Percentiles rank a stretch among this genome's conserved stretches.
Conservation (phyloP, 148 eudicot genomes). For the Polygonum aviculare region DNA sequence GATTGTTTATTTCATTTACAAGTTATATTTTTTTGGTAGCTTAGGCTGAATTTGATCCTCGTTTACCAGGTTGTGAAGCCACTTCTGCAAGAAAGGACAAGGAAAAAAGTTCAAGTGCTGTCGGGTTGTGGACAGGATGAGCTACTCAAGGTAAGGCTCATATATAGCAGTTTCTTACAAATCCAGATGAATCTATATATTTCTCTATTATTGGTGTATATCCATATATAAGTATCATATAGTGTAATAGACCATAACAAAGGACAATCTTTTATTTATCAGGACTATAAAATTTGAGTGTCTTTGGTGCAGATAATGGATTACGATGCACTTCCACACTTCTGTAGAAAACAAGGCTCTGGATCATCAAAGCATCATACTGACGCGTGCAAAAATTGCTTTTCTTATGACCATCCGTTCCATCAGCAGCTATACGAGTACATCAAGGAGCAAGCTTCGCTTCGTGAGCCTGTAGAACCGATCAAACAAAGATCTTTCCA, state of each 20-base stretch:
- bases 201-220: too few species aligned
- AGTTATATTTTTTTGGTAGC: not conserved
- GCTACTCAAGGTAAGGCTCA: constrained; percentile 45
- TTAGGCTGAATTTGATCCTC: not conserved
- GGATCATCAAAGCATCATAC: constrained; percentile 19
- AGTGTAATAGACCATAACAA: too few species aligned
- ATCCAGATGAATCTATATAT: too few species aligned
- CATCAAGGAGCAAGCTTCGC: constrained; percentile 33
- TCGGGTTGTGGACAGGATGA: constrained; percentile 68
- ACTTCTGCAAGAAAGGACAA: constrained; percentile 77
- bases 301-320: constrained; percentile 23
- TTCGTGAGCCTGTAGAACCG: constrained; percentile 6
- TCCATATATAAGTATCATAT: too few species aligned
- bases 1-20: not conserved
- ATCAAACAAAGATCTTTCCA: constrained; percentile 46
- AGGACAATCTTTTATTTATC: not conserved
- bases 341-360: constrained; percentile 26
- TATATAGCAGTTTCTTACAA: too few species aligned
- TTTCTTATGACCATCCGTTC: constrained; percentile 40
- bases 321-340: constrained; percentile 29
- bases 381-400: constrained; percentile 25
- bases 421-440: constrained; percentile 46
- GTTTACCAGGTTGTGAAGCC: constrained; percentile 64
- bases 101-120: constrained; percentile 73
- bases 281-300: not conserved